phyloP scores from a whole-genome alignment of 2,329 filamentous ascomycete species.

The Pseudocercospora pini-densiflorae region DNA sequence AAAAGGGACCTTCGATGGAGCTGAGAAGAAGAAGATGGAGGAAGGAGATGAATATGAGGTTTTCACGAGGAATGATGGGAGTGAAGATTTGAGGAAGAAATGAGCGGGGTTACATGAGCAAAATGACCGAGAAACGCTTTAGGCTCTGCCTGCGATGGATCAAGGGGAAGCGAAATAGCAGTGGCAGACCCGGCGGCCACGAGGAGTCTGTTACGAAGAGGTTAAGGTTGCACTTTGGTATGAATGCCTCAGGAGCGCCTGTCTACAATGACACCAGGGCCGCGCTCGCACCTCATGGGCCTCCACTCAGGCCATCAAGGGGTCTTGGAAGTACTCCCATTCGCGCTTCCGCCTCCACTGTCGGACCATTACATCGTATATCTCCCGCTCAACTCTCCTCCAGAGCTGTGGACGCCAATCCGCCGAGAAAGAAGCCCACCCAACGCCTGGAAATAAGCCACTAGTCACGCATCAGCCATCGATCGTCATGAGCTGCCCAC shows the following conservation, averaged over 20 bases:
- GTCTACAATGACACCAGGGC: background rate
- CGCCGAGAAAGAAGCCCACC: slow-evolving; percentile 11
- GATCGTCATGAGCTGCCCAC: slow-evolving; percentile 14
- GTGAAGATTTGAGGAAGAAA: slow-evolving; percentile 38
- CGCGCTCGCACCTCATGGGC: background rate
- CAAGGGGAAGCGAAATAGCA: background rate
- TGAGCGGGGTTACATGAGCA: background rate
- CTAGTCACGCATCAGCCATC: slow-evolving; percentile 13
- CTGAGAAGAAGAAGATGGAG: slow-evolving; percentile 35
- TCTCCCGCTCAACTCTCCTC: slow-evolving; percentile 10
- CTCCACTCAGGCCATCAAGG: background rate
- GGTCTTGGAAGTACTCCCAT: background rate
- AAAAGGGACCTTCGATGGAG: slow-evolving; percentile 46
- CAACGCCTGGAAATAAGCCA: slow-evolving; percentile 20
- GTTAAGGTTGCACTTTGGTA: background rate
- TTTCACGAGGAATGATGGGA: slow-evolving; percentile 38
- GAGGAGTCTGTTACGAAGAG: background rate
- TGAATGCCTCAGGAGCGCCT: background rate
- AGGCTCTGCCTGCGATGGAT: background rate
- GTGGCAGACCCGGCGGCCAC: background rate
- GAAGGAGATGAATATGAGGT: slow-evolving; percentile 39
- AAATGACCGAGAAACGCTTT: background rate
- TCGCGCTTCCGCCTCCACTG: background rate
- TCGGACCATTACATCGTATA: background rate
- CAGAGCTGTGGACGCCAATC: background rate